These are phyloP conservation scores for Tilletia setariae DNA, from an alignment of 1,284 basidiomycete genomes.

Conservation along the genomic window DNA sequence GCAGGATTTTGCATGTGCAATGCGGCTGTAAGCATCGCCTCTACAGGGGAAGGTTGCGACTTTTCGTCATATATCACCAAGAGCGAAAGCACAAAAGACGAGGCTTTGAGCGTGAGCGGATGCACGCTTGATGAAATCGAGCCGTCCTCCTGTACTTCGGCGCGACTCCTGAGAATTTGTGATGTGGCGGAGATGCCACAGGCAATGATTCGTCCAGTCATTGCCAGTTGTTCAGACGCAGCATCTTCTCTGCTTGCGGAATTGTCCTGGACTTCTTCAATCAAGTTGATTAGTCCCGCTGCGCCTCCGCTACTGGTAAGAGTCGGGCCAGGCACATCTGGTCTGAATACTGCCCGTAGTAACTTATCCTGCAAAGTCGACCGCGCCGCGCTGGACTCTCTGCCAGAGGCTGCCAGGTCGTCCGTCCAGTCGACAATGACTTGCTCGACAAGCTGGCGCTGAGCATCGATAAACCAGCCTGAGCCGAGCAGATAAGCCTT, in stretches of 20 bases:
- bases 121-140: not conserved
- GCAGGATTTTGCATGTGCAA: not conserved
- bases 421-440: slow-evolving; percentile 5
- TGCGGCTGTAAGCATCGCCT: not conserved
- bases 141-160: not conserved
- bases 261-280: not conserved
- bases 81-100: no score
- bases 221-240: not conserved
- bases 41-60: not conserved
- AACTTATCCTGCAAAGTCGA: not conserved
- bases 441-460: not conserved
- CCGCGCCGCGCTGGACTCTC: not conserved
- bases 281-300: not conserved
- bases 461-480: slow-evolving; percentile 1
- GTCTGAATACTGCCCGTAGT: not conserved
- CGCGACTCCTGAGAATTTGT: not conserved
- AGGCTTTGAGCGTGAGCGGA: no score
- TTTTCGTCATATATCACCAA: no score
- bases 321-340: not conserved
- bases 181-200: not conserved
- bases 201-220: not conserved
- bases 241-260: not conserved
- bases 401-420: not conserved
- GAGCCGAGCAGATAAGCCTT: not conserved
- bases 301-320: no score